Evolutionary conservation across 371 early-diverging fungal genomes (phyloP).

Genomic region (Phascolomyces articulosus): DNA sequence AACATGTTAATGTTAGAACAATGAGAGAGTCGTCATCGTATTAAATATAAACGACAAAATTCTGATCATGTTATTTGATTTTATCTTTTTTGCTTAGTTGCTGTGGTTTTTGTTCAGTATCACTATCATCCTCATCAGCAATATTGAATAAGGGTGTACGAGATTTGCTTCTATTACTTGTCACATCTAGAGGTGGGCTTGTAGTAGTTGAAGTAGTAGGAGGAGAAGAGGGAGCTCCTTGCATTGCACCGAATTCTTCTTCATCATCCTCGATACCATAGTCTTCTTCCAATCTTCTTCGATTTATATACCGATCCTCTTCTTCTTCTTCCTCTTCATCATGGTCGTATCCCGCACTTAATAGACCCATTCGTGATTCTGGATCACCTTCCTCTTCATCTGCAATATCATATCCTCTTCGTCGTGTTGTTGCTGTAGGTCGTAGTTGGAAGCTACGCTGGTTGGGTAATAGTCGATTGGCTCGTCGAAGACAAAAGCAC

Average conservation of each 20-base stretch:
- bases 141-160: conserved; percentile 20
- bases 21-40: no score
- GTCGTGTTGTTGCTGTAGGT: conserved; percentile 14
- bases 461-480: conserved; percentile 45
- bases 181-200: neutral
- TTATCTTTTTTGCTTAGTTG: no score
- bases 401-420: conserved; percentile 20
- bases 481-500: conserved; percentile 44
- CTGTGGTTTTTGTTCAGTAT: neutral
- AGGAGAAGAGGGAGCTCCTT: no score
- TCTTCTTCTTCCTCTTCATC: conserved; percentile 12
- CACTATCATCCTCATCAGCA: conserved; percentile 18
- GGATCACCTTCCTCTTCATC: conserved; percentile 26
- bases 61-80: no score
- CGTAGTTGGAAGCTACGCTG: conserved; percentile 40
- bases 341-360: conserved; percentile 25
- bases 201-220: neutral
- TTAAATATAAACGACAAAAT: no score
- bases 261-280: conserved; percentile 15
- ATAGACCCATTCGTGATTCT: conserved; percentile 35
- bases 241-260: conserved; percentile 25
- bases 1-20: no score
- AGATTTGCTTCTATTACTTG: neutral
- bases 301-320: neutral
- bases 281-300: neutral